Conservation (phyloP, 495 filamentous ascomycete species). For the Schizothecium vesticola region DNA sequence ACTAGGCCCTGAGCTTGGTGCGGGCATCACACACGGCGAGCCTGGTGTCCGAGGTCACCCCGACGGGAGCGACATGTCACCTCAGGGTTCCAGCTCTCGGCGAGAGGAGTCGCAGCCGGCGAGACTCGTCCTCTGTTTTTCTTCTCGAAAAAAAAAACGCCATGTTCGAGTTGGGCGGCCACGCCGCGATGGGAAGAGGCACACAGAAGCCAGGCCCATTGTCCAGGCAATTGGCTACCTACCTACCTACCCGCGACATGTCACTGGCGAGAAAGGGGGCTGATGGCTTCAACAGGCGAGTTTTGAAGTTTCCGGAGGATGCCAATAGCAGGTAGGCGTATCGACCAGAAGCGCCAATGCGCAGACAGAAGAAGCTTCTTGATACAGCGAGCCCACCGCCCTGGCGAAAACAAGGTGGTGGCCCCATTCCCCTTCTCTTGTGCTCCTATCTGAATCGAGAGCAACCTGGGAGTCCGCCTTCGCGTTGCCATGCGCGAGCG, state of each 20-base stretch:
- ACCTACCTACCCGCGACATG: no score
- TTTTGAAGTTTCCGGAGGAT: background rate
- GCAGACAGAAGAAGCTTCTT: background rate
- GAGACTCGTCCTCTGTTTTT: background rate
- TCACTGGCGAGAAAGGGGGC: background rate
- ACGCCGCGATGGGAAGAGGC: background rate
- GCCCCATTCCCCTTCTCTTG: background rate
- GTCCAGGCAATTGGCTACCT: background rate
- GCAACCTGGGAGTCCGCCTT: conserved; percentile 3
- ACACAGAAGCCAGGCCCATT: background rate
- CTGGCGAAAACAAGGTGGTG: background rate
- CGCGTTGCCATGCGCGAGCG: background rate
- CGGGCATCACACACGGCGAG: conserved; percentile 1
- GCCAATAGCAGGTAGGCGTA: background rate
- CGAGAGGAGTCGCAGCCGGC: background rate
- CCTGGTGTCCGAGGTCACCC: conserved; percentile 11
- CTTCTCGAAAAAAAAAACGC: background rate
- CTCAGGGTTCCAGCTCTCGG: background rate
- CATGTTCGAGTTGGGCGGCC: background rate
- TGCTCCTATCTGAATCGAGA: background rate
- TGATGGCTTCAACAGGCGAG: background rate
- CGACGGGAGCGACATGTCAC: conserved; percentile 12
- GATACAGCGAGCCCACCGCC: background rate
- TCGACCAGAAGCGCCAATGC: background rate
- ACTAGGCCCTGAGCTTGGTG: conserved; percentile 15